These are phyloP conservation scores for Quercus lobata DNA, from an alignment of 331 rosid genomes.

Conservation along the genomic window DNA sequence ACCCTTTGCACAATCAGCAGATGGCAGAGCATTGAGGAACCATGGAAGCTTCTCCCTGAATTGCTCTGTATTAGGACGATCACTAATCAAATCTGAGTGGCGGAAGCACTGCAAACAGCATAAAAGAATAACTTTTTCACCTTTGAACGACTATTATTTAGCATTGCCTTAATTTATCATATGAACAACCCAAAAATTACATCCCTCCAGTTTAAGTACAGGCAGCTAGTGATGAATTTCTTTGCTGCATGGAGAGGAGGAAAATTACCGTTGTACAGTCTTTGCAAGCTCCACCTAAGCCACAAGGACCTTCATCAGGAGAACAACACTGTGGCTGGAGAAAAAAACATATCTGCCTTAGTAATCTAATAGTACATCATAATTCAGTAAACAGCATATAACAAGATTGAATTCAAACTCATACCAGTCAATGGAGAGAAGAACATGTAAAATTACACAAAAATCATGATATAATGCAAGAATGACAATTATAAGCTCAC, in stretches of 20 bases:
- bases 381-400: constrained; percentile 23
- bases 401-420: constrained; percentile 10
- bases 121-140: constrained; percentile 31
- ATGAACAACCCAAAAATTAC: neutral
- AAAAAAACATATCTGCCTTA: constrained; percentile 27
- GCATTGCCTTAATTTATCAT: constrained; percentile 10
- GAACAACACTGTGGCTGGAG: constrained; percentile 91
- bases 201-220: neutral
- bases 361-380: constrained; percentile 21
- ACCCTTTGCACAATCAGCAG: constrained; percentile 99
- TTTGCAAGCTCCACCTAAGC: constrained; percentile 80
- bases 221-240: neutral
- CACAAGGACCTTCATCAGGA: constrained; percentile 85
- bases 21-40: constrained; percentile 97
- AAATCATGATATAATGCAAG: neutral
- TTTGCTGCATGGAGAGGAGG: constrained; percentile 12
- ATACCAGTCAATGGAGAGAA: constrained; percentile 9
- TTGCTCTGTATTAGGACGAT: constrained; percentile 83
- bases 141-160: neutral
- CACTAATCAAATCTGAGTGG: constrained; percentile 84
- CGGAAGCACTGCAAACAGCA: constrained; percentile 79
- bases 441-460: neutral
- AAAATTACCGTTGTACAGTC: constrained; percentile 91
- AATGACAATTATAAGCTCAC: constrained; percentile 10
- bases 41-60: constrained; percentile 97